Percentiles rank a stretch among this genome's conserved stretches.
Conservation (phyloP, 2,329 filamentous ascomycete genomes). For the Chaetomium strumarium region DNA sequence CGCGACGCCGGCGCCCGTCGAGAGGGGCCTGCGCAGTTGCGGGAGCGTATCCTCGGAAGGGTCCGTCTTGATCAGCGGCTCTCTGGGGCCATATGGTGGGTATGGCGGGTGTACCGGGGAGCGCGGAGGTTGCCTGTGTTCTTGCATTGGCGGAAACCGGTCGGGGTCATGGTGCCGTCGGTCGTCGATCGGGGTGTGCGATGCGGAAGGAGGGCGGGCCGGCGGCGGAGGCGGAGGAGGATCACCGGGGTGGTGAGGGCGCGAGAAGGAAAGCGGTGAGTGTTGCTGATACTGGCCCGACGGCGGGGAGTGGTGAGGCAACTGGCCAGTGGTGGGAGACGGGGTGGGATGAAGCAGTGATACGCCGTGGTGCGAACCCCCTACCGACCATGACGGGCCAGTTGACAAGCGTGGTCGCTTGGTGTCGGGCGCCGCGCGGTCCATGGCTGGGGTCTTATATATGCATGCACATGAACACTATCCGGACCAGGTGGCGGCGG, state of each 20-base stretch:
- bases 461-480: constrained; percentile 30
- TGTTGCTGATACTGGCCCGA: constrained; percentile 35
- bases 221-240: constrained; percentile 21
- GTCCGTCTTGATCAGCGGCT: constrained; percentile 53
- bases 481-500: constrained; percentile 19
- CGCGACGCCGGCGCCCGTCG: constrained; percentile 40
- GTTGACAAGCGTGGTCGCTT: constrained; percentile 54
- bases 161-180: constrained; percentile 54
- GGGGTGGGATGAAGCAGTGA: constrained; percentile 42
- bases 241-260: constrained; percentile 29
- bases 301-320: constrained; percentile 35
- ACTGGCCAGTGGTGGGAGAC: constrained; percentile 29
- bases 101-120: constrained; percentile 28
- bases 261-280: constrained; percentile 33
- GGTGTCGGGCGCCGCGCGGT: constrained; percentile 51
- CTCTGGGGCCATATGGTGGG: constrained; percentile 41
- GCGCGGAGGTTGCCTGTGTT: constrained; percentile 40
- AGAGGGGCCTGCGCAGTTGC: constrained; percentile 46
- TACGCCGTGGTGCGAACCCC: constrained; percentile 41
- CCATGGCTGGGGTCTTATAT: constrained; percentile 50
- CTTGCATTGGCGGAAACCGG: constrained; percentile 49
- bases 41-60: constrained; percentile 38
- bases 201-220: constrained; percentile 19
- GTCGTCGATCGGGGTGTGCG: constrained; percentile 39
- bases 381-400: constrained; percentile 42